Evolutionary conservation across 2,329 filamentous ascomycete genomes (phyloP), one percentile per base, ranked within the genome.

Genomic region (Colletotrichum lentis): DNA sequence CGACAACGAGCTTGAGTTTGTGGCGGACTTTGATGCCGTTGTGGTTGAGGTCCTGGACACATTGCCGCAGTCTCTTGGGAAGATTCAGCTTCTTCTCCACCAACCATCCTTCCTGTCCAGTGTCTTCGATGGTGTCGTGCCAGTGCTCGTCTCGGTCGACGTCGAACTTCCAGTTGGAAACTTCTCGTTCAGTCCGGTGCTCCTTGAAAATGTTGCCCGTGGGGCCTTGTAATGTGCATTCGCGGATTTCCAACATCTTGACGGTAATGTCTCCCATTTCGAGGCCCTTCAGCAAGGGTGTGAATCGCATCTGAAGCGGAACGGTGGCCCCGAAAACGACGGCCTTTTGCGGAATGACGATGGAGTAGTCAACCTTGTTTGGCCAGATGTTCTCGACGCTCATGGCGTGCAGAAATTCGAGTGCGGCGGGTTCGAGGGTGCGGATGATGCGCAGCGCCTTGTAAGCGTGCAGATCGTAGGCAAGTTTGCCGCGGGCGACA

Each of bases 381-480:
- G 94, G 92, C 96, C 96, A 99, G 71, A 97, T 91, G 76, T 97
- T 97, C 79, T 97, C 94, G 71, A 98, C 94, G 71, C 92, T 93
- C 93, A 97, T 96, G 55, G 93, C 91, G 78, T 98, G 91, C 44
- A 91, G 85, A 70, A 94, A 86, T 76, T 95, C 92, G 67, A 94
- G 83, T 12, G 91, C 91, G 58, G 89, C 90, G 12, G 91, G 86
- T 69, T 93, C 91, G 54, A 94, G 81, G 0, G 92, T 95, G 64
- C 92, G 87, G 66, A 95, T 91, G 64, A 95, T 88, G 63, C 92
- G 88, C 64, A 96, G 79, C 61, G 91, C 90, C 78, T 95, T 95
- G 77, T 90, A 90, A 41, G 92, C 87, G 72, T 92, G 88, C 58
- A 97, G 83, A 76, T 97, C 94, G 82, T 96, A 95, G 74, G 91